phyloP scores from a whole-genome alignment of 2,329 filamentous ascomycete species.

The Phyllosticta citriasiana region DNA sequence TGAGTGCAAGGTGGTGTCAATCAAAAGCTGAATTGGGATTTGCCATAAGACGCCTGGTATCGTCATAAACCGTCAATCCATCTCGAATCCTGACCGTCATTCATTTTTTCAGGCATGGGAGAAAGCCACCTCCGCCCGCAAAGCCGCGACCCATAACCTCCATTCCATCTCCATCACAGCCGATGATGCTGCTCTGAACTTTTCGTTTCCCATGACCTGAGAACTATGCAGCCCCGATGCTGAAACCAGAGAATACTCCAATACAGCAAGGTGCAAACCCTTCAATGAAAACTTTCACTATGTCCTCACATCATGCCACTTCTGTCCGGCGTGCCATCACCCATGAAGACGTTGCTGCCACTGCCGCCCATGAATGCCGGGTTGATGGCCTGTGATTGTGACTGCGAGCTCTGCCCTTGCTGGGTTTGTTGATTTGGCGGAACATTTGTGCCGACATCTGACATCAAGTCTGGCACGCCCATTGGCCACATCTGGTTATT shows the following conservation, averaged over 20 bases:
- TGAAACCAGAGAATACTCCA: not conserved
- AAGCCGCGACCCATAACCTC: not conserved
- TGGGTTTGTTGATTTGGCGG: conserved; percentile 17
- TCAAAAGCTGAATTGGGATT: not conserved
- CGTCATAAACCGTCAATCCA: not conserved
- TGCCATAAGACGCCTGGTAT: not conserved
- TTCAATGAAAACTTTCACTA: not conserved
- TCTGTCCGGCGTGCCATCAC: conserved; percentile 19
- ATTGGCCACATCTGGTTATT: conserved; percentile 35
- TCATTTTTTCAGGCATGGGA: not conserved
- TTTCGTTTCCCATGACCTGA: not conserved
- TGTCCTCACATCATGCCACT: conserved; percentile 4
- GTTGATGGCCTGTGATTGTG: conserved; percentile 9
- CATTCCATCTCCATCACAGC: not conserved
- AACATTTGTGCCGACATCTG: conserved; percentile 12
- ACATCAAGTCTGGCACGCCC: conserved; percentile 20
- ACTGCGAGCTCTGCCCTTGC: conserved; percentile 14
- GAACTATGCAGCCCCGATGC: not conserved
- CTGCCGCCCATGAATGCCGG: conserved; percentile 22
- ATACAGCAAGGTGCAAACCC: not conserved
- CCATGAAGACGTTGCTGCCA: conserved; percentile 27
- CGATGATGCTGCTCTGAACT: not conserved
- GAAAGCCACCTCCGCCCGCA: not conserved
- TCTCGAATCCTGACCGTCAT: not conserved
- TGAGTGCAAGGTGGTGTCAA: no score